phyloP scores from a whole-genome alignment of 1,139 yeast genomes.

The Hyphopichia burtonii region DNA sequence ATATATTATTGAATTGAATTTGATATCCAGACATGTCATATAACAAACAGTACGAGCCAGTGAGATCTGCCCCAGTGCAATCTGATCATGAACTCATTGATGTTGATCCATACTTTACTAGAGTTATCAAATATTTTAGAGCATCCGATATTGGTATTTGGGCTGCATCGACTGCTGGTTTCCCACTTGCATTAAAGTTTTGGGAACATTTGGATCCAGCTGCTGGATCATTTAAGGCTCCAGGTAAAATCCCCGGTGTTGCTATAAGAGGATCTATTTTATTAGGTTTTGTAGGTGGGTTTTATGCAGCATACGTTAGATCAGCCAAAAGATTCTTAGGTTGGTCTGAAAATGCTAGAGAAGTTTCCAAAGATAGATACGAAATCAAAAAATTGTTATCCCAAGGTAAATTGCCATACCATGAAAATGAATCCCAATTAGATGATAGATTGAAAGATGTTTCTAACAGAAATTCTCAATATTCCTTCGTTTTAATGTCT shows the following conservation, averaged over 20 bases:
- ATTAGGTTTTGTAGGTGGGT: constrained; percentile 71
- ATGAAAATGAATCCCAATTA: constrained; percentile 56
- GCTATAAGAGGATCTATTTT: constrained; percentile 59
- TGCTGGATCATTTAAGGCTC: constrained; percentile 58
- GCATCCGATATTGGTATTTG: constrained; percentile 62
- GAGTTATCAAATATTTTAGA: constrained; percentile 75
- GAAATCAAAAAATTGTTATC: constrained; percentile 70
- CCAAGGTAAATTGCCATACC: constrained; percentile 66
- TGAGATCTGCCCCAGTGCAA: constrained; percentile 43
- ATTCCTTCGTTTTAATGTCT: constrained; percentile 61
- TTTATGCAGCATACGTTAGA: constrained; percentile 62
- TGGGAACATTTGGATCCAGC: constrained; percentile 67
- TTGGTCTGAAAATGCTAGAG: constrained; percentile 69
- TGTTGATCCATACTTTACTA: constrained; percentile 71
- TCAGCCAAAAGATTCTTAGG: constrained; percentile 79
- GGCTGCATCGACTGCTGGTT: constrained; percentile 64
- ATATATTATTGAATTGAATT: background rate
- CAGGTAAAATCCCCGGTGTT: constrained; percentile 52
- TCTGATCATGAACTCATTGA: constrained; percentile 62
- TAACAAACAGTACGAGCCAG: constrained; percentile 39
- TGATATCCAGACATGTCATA: constrained; percentile 32
- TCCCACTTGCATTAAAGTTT: constrained; percentile 58
- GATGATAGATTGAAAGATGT: constrained; percentile 73
- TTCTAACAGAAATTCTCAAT: constrained; percentile 78
- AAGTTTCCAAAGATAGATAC: constrained; percentile 70